A percentile compares a stretch with the other conserved stretches of the same genome.
phyloP scores from a whole-genome alignment of 139 green algal species.

The Chlamydomonas sp. region DNA sequence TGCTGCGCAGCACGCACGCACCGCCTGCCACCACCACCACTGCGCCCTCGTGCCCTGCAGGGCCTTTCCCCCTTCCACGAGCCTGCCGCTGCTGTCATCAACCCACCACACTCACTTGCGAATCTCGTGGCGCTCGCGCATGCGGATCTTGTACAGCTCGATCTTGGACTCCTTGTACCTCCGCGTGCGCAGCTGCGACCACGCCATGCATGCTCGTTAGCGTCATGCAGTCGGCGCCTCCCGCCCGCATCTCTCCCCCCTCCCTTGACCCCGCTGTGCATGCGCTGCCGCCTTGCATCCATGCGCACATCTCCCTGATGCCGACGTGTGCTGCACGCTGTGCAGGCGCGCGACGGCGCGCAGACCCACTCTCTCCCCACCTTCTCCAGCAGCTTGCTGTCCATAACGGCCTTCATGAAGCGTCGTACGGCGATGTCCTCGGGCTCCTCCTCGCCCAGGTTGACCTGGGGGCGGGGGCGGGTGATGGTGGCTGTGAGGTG shows the following conservation, averaged over 20 bases:
- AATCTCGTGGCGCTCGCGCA: constrained; percentile 34
- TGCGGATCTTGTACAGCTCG: constrained; percentile 44
- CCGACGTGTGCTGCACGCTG: too few relatives aligned
- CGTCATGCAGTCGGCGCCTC: background rate
- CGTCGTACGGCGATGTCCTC: constrained; percentile 51
- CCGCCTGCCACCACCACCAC: background rate
- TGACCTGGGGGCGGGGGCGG: constrained; percentile 21
- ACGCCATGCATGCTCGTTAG: background rate
- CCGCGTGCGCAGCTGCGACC: constrained; percentile 33
- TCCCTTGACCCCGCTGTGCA: background rate
- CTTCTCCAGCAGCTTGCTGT: constrained; percentile 45
- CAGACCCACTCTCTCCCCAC: constrained; percentile 18
- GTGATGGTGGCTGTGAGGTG: background rate
- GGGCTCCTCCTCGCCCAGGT: constrained; percentile 46
- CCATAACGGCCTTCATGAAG: constrained; percentile 52
- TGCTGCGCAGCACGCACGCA: background rate
- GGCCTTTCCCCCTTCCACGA: background rate
- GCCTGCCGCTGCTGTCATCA: background rate
- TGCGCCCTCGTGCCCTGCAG: background rate
- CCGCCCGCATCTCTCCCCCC: background rate
- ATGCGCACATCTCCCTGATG: too few relatives aligned
- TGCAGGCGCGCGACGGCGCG: background rate
- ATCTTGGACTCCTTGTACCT: constrained; percentile 46
- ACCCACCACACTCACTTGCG: constrained; percentile 32
- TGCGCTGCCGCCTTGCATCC: too few relatives aligned